Evolutionary conservation across 148 eudicot genomes (phyloP), one percentile per base, ranked within the genome.

Genomic region (Rhododendron griersonianum): DNA sequence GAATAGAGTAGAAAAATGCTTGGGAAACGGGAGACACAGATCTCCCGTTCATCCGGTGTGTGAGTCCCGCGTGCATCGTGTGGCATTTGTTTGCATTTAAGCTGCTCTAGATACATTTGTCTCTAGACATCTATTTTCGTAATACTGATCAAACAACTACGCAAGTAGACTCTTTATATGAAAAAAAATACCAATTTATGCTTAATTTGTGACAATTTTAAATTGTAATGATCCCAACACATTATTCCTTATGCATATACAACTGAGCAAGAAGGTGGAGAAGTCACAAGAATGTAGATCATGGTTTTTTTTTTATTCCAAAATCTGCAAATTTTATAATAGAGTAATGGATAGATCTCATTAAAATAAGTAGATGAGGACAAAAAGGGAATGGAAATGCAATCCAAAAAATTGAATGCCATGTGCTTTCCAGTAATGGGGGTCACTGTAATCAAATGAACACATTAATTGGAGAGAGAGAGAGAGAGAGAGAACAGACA

Each of bases 401-500:
- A 11, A 69, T 69, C 37, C 75, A 28, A 28, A 28, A 28, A 4
- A 77, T 16, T 75, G 51, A 37, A 77, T 47, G n/a, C 78, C 41
- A 83, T 28, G 39, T 67, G 79, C n/a, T 51, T 74, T 50, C 23
- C 35, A 51, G 50, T 77, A 84, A 88, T 44, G 39, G 61, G 79
- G 50, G 21, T 2, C 9, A 82, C 77, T 67, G 15, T 25, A 83
- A 65, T 45, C 9, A 19, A 82, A 61, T 82, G 33, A 82, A 55
- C 55, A 14, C 23, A 67, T 67, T 37, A 25, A 78, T 47, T 44
- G 6, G 18, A 81, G 41, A 41, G 14, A 81, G 41, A 41, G 81
- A 53, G 18, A 71, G 44, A 83, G 86, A 80, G 37, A 82, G 85
- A 87, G 67, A 87, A 88, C 98, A 35, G 89, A 94, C 96, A 94